Percentiles rank a stretch among this genome's conserved stretches.
Conservation (phyloP, 495 filamentous ascomycete genomes). For the Annulohypoxylon moriforme region DNA sequence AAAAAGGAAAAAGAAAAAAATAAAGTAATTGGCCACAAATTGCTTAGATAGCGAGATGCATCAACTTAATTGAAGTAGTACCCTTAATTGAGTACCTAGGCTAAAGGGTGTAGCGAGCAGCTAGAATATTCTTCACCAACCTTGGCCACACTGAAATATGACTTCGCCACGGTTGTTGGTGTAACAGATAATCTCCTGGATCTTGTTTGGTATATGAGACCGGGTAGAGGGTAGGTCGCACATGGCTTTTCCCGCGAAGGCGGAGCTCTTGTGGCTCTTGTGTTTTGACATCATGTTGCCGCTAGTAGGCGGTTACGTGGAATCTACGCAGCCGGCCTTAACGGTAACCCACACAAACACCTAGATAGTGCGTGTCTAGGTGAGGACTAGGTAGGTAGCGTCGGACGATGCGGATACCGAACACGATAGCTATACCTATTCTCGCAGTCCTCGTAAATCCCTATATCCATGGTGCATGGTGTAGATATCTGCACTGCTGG, state of each 20-base stretch:
- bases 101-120: neutral
- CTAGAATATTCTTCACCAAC: neutral
- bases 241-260: conserved; percentile 20
- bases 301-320: conserved; percentile 8
- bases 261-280: conserved; percentile 19
- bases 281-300: conserved; percentile 28
- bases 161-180: conserved; percentile 24
- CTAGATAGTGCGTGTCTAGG: conserved; percentile 16
- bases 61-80: neutral
- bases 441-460: neutral
- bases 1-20: neutral
- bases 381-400: conserved; percentile 4
- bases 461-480: neutral
- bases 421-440: neutral
- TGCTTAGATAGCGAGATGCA: neutral
- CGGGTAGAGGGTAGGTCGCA: conserved; percentile 4
- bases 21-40: neutral
- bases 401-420: conserved; percentile 11
- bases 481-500: too few relatives aligned
- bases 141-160: conserved; percentile 21
- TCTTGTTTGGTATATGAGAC: conserved; percentile 11
- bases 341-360: conserved; percentile 9
- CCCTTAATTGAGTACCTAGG: neutral
- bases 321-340: conserved; percentile 10
- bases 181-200: conserved; percentile 17